Evolutionary conservation across 805 yeast genomes (phyloP), one percentile per base, ranked within the genome.

Genomic region (Jamesozyma jinghongensis): DNA sequence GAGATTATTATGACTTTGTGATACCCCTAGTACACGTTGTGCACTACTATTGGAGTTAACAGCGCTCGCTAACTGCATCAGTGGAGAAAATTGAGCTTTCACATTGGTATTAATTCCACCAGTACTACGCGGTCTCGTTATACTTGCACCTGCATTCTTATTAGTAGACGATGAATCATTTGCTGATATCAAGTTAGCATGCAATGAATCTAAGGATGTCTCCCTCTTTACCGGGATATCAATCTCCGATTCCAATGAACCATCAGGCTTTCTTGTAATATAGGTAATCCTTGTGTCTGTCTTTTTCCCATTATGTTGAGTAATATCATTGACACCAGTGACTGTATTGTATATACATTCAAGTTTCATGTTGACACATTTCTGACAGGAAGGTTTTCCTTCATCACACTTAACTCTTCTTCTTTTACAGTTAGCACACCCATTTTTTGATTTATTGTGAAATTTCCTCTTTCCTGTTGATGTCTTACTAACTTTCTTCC

Each of bases 381-480:
- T 86, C 19, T 67, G 67, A 59, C 97, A 88, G 8, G 66, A 56
- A 1, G 97, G 97, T 44, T 78, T 81, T 1, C 68, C 66, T 61
- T 90, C 97, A 59, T 88, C 97, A 67, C 97, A 88, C 57, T 88
- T 88, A 32, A 90, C 96, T 36, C 97, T 68, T 51, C 97, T 73
- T 46, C 76, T 73, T 56, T 88, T 88, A 62, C 97, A 88, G 2
- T 94, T 83, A 32, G 79, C 74, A 63, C 97, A 88, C 0, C 97
- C 97, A 42, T 75, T 75, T 44, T 94, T 74, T 32, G 94, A 83
- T 63, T 90, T 90, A 45, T 80, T 83, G 59, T 90, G 97, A 56
- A 81, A 90, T 56, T 85, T 82, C 36, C 97, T 72, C 62, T 86
- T 88, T 3, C 83, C 85, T 0, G 79, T 74, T 1, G 81, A 64